A percentile compares a stretch with the other conserved stretches of the same genome.
These are phyloP conservation scores for Chrysosporium queenslandicum DNA, from an alignment of 2,329 filamentous ascomycete genomes.

Conservation along the genomic window DNA sequence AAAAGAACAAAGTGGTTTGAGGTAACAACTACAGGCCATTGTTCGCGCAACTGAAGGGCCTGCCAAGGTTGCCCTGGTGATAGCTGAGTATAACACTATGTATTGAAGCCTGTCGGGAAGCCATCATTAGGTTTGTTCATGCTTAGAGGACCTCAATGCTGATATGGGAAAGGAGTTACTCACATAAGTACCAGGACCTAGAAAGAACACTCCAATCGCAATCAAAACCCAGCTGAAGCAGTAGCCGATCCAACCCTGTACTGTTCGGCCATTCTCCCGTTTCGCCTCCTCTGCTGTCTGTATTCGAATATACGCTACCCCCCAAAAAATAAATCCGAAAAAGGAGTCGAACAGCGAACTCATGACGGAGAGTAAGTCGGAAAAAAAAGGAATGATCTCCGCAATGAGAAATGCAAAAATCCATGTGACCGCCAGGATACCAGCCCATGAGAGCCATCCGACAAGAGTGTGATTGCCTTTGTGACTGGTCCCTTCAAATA, in stretches of 20 bases:
- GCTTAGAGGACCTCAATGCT: not conserved
- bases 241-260: constrained; percentile 36
- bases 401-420: constrained; percentile 85
- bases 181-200: constrained; percentile 69
- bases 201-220: constrained; percentile 64
- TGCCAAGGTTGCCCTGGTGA: constrained; percentile 51
- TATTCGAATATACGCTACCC: constrained; percentile 39
- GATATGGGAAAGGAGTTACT: constrained; percentile 19
- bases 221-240: constrained; percentile 64
- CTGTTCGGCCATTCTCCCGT: constrained; percentile 33
- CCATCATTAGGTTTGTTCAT: too few species aligned
- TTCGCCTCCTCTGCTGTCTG: constrained; percentile 33
- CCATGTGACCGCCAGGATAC: constrained; percentile 63
- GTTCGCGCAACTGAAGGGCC: constrained; percentile 62
- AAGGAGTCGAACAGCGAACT: constrained; percentile 71
- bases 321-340: constrained; percentile 79
- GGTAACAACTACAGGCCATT: constrained; percentile 22
- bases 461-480: constrained; percentile 69
- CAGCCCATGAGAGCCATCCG: constrained; percentile 71
- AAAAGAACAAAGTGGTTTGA: too few species aligned
- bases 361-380: constrained; percentile 51
- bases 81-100: constrained; percentile 56
- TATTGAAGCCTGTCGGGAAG: constrained; percentile 31
- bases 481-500: constrained; percentile 71
- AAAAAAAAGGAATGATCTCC: constrained; percentile 89